These are phyloP conservation scores for Hysterium pulicare DNA, from an alignment of 2,329 filamentous ascomycete genomes.

Conservation along the genomic window DNA sequence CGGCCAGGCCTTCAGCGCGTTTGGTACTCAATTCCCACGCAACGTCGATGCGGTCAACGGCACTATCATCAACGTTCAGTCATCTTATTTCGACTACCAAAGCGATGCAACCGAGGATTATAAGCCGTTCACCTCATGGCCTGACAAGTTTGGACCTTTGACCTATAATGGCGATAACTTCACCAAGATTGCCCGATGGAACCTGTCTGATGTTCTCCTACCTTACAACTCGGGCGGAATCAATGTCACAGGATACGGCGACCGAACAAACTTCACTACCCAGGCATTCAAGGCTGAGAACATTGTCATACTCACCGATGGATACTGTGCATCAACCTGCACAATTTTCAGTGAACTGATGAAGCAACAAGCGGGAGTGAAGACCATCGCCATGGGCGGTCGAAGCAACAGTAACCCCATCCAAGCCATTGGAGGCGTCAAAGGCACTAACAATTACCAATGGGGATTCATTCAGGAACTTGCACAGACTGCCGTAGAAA, in stretches of 20 bases:
- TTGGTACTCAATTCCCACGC: constrained; percentile 31
- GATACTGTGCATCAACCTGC: constrained; percentile 58
- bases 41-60: constrained; percentile 23
- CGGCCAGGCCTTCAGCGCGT: constrained; percentile 37
- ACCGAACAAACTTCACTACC: constrained; percentile 41
- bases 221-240: constrained; percentile 32
- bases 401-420: constrained; percentile 45
- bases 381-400: constrained; percentile 53
- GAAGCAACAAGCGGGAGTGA: constrained; percentile 51
- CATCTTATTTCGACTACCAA: constrained; percentile 47
- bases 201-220: constrained; percentile 33
- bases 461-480: constrained; percentile 29
- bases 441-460: constrained; percentile 44
- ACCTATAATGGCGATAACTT: constrained; percentile 42
- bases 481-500: constrained; percentile 17
- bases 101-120: constrained; percentile 48
- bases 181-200: constrained; percentile 31
- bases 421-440: constrained; percentile 54
- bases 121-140: constrained; percentile 47
- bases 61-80: constrained; percentile 39
- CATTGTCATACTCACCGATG: constrained; percentile 55
- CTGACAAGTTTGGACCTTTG: constrained; percentile 40
- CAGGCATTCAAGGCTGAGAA: constrained; percentile 54
- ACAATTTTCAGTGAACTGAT: constrained; percentile 56
- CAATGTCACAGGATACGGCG: constrained; percentile 33